These are phyloP conservation scores for Lotmaria passim DNA, from an alignment of 208 protist genomes.

Conservation along the genomic window DNA sequence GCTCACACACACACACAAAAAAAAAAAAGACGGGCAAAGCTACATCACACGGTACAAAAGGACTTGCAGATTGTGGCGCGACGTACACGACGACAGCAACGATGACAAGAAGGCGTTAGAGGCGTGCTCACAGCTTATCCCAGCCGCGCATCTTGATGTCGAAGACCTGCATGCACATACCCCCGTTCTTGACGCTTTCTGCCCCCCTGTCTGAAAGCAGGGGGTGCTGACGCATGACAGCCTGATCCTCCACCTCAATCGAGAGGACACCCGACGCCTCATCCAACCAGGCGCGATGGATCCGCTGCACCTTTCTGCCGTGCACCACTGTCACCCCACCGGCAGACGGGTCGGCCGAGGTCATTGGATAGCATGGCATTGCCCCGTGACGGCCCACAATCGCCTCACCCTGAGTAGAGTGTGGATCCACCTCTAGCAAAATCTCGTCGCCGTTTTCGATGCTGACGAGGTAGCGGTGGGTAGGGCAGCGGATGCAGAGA, in stretches of 20 bases:
- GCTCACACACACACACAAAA: too few species aligned
- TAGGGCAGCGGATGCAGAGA: conserved; percentile 82
- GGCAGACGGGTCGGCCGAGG: conserved; percentile 14
- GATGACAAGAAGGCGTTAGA: too few species aligned
- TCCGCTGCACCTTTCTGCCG: conserved; percentile 64
- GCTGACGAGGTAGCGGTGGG: conserved; percentile 80
- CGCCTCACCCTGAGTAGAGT: conserved; percentile 24
- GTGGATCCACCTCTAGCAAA: conserved; percentile 38
- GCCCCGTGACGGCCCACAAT: conserved; percentile 33
- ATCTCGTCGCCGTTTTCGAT: conserved; percentile 80
- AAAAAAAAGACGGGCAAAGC: too few species aligned
- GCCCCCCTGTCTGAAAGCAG: conserved; percentile 67
- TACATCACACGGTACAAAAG: too few species aligned
- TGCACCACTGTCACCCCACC: conserved; percentile 31
- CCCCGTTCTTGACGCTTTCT: conserved; percentile 63
- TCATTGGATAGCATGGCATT: conserved; percentile 32
- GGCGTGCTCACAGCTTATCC: conserved; percentile 32
- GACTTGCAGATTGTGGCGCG: too few species aligned
- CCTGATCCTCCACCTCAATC: conserved; percentile 72
- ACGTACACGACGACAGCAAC: too few species aligned
- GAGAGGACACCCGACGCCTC: conserved; percentile 73
- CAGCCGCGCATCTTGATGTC: conserved; percentile 80
- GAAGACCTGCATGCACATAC: conserved; percentile 87
- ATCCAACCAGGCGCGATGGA: conserved; percentile 67
- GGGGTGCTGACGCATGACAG: conserved; percentile 47